Evolutionary conservation across 805 yeast genomes (phyloP).

Genomic region (Tetrapisispora pingtungensis): DNA sequence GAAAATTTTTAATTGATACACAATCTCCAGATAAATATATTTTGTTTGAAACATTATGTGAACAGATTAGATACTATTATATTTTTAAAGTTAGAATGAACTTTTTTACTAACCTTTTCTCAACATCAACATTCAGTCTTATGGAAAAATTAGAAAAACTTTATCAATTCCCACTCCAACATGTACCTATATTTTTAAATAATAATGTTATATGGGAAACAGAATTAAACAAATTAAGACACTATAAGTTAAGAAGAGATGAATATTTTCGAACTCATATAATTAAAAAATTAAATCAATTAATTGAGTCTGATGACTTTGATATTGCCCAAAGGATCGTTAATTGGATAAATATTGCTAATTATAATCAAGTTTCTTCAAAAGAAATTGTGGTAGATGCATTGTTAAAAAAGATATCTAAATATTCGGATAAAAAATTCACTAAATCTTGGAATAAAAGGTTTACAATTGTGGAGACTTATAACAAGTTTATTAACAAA

Average conservation of each 20-base stretch:
- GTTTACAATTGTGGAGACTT: constrained; percentile 20
- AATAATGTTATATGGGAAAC: constrained; percentile 10
- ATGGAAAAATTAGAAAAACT: constrained; percentile 15
- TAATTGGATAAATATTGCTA: constrained; percentile 19
- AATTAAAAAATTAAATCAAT: constrained; percentile 7
- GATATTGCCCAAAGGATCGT: constrained; percentile 15
- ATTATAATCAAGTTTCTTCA: constrained; percentile 8
- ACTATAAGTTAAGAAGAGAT: constrained; percentile 18
- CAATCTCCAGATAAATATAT: neutral
- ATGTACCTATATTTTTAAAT: constrained; percentile 8
- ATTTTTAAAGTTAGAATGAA: constrained; percentile 16
- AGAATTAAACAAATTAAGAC: constrained; percentile 17
- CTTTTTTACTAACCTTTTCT: constrained; percentile 14
- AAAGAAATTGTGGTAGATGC: constrained; percentile 16
- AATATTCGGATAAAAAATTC: constrained; percentile 15
- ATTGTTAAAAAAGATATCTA: constrained; percentile 13
- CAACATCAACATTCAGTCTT: constrained; percentile 13
- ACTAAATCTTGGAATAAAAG: constrained; percentile 12
- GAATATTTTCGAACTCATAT: constrained; percentile 9
- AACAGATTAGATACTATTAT: constrained; percentile 13
- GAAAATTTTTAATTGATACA: constrained; percentile 1
- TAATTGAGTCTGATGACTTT: constrained; percentile 20
- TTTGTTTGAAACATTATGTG: neutral
- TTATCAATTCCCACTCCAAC: constrained; percentile 19
- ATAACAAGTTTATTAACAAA: constrained; percentile 17